Conservation (phyloP, 2,329 filamentous ascomycete species). For the Cytospora chrysosperma region DNA sequence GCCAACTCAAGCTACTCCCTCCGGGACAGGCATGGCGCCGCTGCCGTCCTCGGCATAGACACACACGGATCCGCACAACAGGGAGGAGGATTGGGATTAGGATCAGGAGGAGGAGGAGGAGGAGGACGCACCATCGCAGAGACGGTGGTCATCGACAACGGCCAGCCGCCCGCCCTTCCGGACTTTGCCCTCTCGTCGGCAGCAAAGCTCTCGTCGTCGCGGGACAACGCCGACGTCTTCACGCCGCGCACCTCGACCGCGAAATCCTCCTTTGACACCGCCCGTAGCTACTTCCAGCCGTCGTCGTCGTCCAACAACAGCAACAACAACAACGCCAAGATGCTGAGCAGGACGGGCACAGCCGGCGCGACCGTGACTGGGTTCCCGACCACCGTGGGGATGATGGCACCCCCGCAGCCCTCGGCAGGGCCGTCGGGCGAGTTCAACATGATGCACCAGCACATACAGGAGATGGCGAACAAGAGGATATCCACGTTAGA, state of each 20-base stretch:
- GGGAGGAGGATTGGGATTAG: no score
- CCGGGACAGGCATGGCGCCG: slow-evolving; percentile 20
- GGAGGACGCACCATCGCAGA: neutral
- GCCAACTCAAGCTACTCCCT: slow-evolving; percentile 20
- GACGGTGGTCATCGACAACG: slow-evolving; percentile 43
- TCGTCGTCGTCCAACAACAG: no score
- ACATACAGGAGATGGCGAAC: slow-evolving; percentile 79
- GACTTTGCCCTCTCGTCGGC: slow-evolving; percentile 53
- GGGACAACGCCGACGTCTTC: slow-evolving; percentile 9
- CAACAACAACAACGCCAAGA: slow-evolving; percentile 33
- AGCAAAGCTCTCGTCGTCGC: slow-evolving; percentile 29
- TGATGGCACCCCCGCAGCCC: slow-evolving; percentile 31
- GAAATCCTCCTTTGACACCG: slow-evolving; percentile 9
- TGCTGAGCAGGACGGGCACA: slow-evolving; percentile 44
- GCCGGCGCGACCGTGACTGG: slow-evolving; percentile 31
- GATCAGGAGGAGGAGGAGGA: no score
- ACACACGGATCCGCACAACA: neutral
- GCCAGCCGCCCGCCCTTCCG: slow-evolving; percentile 52
- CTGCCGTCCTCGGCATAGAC: slow-evolving; percentile 6
- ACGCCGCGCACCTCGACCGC: neutral
- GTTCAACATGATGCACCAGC: slow-evolving; percentile 51
- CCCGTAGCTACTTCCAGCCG: slow-evolving; percentile 28
- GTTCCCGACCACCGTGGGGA: slow-evolving; percentile 27
- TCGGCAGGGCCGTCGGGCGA: slow-evolving; percentile 41
- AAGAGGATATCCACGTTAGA: slow-evolving; percentile 94